Evolutionary conservation across 768 basidiomycete genomes (phyloP).

Genomic region (Boletus subparvulus): DNA sequence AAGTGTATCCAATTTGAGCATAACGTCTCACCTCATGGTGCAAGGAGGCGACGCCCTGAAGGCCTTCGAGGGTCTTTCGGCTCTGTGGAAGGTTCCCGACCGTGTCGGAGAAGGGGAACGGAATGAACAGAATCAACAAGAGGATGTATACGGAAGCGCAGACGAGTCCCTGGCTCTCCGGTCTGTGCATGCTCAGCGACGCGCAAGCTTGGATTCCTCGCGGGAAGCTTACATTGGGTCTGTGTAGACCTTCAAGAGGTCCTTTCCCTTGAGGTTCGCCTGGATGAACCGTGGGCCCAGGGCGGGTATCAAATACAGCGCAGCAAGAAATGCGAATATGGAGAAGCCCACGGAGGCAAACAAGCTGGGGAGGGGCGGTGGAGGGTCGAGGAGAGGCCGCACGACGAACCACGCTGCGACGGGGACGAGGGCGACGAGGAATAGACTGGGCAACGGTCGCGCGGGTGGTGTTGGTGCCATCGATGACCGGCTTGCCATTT

Average conservation of each 20-base stretch:
- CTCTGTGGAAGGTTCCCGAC: conserved; percentile 48
- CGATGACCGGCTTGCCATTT: conserved; percentile 13
- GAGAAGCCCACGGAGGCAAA: conserved; percentile 83
- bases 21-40: conserved; percentile 67
- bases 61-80: conserved; percentile 47
- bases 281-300: conserved; percentile 78
- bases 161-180: conserved; percentile 91
- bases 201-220: neutral
- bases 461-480: conserved; percentile 35
- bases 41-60: conserved; percentile 50
- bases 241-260: conserved; percentile 80
- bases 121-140: conserved; percentile 87
- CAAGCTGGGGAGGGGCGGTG: conserved; percentile 68
- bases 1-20: neutral
- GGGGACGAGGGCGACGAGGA: conserved; percentile 62
- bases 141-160: conserved; percentile 88
- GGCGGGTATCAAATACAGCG: conserved; percentile 77
- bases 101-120: conserved; percentile 86
- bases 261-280: conserved; percentile 81
- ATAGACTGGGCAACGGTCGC: conserved; percentile 49
- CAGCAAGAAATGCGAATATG: conserved; percentile 74
- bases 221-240: conserved; percentile 59
- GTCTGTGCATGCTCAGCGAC: conserved; percentile 48
- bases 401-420: conserved; percentile 72
- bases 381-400: conserved; percentile 67